Conservation (phyloP, 2,329 filamentous ascomycete species). For the Diaporthe australafricana region DNA sequence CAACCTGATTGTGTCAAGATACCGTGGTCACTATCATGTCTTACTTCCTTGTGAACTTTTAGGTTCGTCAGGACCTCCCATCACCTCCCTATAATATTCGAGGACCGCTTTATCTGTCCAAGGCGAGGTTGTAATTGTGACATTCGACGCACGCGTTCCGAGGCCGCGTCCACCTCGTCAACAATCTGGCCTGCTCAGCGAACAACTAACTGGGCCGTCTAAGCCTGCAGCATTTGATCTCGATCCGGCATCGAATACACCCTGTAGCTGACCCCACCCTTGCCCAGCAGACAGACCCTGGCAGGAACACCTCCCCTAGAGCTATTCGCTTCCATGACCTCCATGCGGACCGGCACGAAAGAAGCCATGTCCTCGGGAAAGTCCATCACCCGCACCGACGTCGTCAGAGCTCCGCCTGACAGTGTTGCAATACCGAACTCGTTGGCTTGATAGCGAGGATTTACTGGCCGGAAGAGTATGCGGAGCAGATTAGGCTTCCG, state of each 20-base stretch:
- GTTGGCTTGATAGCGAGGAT: conserved; percentile 1
- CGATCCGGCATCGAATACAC: conserved; percentile 58
- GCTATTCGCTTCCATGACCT: conserved; percentile 58
- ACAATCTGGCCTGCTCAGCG: neutral
- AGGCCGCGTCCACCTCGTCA: neutral
- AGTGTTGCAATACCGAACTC: conserved; percentile 13
- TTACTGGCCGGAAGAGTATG: conserved; percentile 19
- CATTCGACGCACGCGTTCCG: neutral
- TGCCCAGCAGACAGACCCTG: conserved; percentile 63
- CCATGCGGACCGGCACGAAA: conserved; percentile 61
- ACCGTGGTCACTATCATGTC: neutral
- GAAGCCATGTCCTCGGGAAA: conserved; percentile 43
- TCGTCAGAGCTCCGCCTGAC: neutral
- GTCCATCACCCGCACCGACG: neutral
- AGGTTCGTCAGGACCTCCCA: neutral
- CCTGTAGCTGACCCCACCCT: conserved; percentile 59
- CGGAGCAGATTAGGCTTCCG: conserved; percentile 26
- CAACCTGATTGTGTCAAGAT: neutral
- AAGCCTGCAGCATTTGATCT: neutral
- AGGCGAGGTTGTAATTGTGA: neutral
- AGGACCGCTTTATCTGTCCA: too few species aligned
- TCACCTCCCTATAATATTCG: too few species aligned
- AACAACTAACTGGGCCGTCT: neutral
- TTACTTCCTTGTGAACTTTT: neutral
- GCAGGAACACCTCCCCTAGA: conserved; percentile 60